Base-by-base conservation (phyloP, 257 asterid species). In the Asclepias syriaca region DNA sequence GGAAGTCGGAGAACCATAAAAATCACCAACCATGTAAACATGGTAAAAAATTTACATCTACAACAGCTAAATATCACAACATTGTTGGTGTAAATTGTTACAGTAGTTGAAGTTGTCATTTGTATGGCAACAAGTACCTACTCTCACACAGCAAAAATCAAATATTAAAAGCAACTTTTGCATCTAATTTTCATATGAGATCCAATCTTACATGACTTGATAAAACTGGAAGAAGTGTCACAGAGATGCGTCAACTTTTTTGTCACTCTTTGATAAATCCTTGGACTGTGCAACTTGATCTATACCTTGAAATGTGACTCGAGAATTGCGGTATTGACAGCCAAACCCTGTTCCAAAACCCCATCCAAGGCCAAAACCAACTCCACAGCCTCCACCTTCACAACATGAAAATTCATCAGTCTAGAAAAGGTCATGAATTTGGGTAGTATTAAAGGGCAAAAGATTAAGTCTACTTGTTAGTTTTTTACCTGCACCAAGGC, bases 361-460 rank as follows among this genome's bases (percentile, higher is more conserved):
- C 97, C 96, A 94, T 77, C 98, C 98, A n/a, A 94, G 91, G 73
- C 97, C 97, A 53, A 88, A 54, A 13, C 97, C 97, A 34, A 89
- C 78, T 68, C 97, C 98, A 69, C 98, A 94, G 71, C 97, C 98
- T 11, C 98, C 98, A 74, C 98, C 98, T 93, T 73, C 74, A 85
- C 43, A 71, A 76, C 34, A 61, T 10, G 40, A n/a, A 66, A 77
- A 75, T 19, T 78, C 13, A 43, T 61, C 50, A 76, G 60, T 69
- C 70, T 27, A 34, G 60, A 63, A n/a, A 21, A 12, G 58, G 3
- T 63, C 34, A 37, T 60, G n/a, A 75, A 45, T 10, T 43, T 15
- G 46, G 68, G 27, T 58, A 27, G 34, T 56, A 22, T 14, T 9
- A 57, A 27, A 55, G 45, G 59, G 53, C 24, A 60, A n/a, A 43